These are phyloP conservation scores for Venturia oleaginea DNA, from an alignment of 2,329 filamentous ascomycete genomes.

Conservation along the genomic window DNA sequence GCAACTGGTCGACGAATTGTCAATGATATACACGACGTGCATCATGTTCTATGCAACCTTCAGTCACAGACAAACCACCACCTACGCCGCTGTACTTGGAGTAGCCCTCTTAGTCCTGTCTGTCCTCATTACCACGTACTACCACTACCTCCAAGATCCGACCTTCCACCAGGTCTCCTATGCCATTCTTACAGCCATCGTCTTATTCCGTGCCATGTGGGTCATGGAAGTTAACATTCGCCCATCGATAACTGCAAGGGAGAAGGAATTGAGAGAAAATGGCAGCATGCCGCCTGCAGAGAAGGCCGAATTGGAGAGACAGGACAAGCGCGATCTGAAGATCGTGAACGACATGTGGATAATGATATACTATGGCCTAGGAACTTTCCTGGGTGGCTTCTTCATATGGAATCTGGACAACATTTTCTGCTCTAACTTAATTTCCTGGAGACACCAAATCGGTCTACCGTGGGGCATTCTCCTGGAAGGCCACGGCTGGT, in stretches of 20 bases:
- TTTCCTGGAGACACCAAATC: constrained; percentile 55
- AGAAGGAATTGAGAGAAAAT: constrained; percentile 28
- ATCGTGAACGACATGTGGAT: constrained; percentile 64
- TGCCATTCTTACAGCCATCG: constrained; percentile 58
- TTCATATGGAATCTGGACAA: constrained; percentile 74
- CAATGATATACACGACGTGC: constrained; percentile 64
- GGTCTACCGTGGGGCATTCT: constrained; percentile 73
- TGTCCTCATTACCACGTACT: constrained; percentile 66
- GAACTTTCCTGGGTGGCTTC: constrained; percentile 66
- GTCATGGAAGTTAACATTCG: constrained; percentile 63
- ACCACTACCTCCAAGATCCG: constrained; percentile 74
- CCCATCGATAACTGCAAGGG: constrained; percentile 40
- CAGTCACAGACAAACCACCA: constrained; percentile 43
- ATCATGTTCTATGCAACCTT: constrained; percentile 68
- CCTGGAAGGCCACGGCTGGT: constrained; percentile 65
- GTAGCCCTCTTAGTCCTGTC: constrained; percentile 44
- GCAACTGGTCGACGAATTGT: constrained; percentile 62
- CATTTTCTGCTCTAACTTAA: constrained; percentile 58
- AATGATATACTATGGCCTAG: constrained; percentile 60
- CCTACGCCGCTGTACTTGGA: constrained; percentile 46
- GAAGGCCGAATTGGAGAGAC: constrained; percentile 30
- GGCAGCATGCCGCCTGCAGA: constrained; percentile 23
- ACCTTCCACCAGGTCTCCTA: constrained; percentile 77
- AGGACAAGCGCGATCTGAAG: constrained; percentile 47
- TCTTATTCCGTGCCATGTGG: constrained; percentile 65